phyloP scores from a whole-genome alignment of 2,329 filamentous ascomycete genomes.

The Amesomyces nigricolor region DNA sequence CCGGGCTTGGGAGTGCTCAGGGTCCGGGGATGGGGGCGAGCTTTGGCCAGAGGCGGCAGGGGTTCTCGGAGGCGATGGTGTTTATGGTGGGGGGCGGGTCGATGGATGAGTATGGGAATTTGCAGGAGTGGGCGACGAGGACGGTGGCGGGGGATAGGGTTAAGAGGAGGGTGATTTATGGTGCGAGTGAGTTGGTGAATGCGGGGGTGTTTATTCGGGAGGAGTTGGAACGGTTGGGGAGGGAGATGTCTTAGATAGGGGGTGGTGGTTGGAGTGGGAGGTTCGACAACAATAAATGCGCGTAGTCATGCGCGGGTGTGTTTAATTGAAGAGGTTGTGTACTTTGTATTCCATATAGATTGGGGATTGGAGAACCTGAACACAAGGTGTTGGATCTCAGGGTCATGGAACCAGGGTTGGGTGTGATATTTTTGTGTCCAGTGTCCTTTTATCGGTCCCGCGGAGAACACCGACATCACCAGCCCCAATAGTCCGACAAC shows the following conservation, averaged over 20 bases:
- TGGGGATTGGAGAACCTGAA: too few species aligned
- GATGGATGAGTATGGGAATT: constrained; percentile 97
- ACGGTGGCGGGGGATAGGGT: constrained; percentile 53
- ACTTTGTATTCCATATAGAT: too few species aligned
- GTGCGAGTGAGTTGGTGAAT: constrained; percentile 78
- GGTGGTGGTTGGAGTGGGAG: background rate
- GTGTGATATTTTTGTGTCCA: too few species aligned
- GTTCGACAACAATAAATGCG: background rate
- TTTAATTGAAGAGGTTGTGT: too few species aligned
- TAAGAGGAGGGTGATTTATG: constrained; percentile 83
- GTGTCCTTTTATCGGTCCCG: too few species aligned
- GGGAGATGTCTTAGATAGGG: constrained; percentile 41
- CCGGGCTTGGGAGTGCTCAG: constrained; percentile 39
- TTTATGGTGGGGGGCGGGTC: constrained; percentile 93
- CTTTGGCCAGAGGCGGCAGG: constrained; percentile 86
- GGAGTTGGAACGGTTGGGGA: constrained; percentile 58
- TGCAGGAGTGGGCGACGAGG: constrained; percentile 90
- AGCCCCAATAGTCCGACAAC: too few species aligned
- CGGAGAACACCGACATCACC: too few species aligned
- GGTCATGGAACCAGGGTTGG: too few species aligned
- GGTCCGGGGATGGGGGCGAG: constrained; percentile 66
- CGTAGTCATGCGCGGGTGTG: too few species aligned
- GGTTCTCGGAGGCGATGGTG: constrained; percentile 86
- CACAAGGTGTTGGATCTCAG: too few species aligned
- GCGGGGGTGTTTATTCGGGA: constrained; percentile 60